Percentiles rank a stretch among this genome's conserved stretches.
Conservation (phyloP, 176 grass and related monocot genomes). For the Phoenix roebelenii region DNA sequence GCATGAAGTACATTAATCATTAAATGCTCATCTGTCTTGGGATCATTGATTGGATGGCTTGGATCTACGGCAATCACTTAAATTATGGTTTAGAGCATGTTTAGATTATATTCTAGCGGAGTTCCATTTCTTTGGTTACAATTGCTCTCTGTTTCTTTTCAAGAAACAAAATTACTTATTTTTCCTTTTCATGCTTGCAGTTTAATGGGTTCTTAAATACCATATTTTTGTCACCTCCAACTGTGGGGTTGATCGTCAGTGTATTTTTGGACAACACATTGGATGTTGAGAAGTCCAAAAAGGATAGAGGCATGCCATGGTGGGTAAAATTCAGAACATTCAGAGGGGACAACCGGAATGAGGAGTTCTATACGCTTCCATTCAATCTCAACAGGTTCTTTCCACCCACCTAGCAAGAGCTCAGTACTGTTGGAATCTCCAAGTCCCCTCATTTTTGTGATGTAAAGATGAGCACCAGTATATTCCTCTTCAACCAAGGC, state of each 20-base stretch:
- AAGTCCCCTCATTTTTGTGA: too few species aligned
- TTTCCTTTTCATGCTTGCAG: slow-evolving; percentile 13
- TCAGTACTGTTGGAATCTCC: not conserved
- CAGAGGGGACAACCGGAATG: slow-evolving; percentile 1
- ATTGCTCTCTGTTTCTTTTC: not conserved
- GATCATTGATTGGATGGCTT: too few species aligned
- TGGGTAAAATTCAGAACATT: slow-evolving; percentile 1
- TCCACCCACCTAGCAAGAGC: not conserved
- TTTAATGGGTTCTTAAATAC: slow-evolving; percentile 50
- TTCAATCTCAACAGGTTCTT: slow-evolving; percentile 4
- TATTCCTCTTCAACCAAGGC: too few species aligned
- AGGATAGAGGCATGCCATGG: slow-evolving; percentile 23
- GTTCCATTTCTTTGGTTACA: not conserved
- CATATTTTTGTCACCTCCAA: slow-evolving; percentile 43
- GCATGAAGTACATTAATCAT: too few species aligned
- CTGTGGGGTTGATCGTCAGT: slow-evolving; percentile 59
- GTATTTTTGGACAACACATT: slow-evolving; percentile 87
- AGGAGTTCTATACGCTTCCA: not conserved
- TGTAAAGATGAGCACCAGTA: too few species aligned
- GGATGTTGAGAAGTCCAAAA: slow-evolving; percentile 49
- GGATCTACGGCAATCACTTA: too few species aligned
- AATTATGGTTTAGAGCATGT: too few species aligned
- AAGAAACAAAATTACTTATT: not conserved
- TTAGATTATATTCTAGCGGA: too few species aligned
- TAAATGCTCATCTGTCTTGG: too few species aligned